Evolutionary conservation across 495 filamentous ascomycete genomes (phyloP), one percentile per base, ranked within the genome.

Genomic region (Penicillium angulare): DNA sequence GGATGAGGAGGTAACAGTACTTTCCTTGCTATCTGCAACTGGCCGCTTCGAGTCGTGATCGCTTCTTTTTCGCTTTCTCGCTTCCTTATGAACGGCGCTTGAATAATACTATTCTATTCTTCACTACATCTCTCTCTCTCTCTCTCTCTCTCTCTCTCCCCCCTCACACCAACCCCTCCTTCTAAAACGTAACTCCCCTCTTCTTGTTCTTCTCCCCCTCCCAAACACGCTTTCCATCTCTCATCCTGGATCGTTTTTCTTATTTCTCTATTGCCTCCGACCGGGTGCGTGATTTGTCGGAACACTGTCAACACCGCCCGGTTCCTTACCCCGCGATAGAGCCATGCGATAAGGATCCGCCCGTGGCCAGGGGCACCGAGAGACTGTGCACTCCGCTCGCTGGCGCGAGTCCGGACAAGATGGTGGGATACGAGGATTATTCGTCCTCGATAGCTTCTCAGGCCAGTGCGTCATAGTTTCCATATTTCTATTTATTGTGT

Each of bases 381-480:
- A 59, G 56, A 65, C 53, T 42, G 47, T 56, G 52, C 48, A 49
- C 52, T 49, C 38, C 47, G 45, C 50, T 34, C 53, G 35, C 43
- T 56, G 44, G 47, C 50, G 55, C 53, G 29, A 55, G 43, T 47
- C 48, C 40, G 36, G 54, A 58, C 67, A 69, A 63, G 55, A 75
- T 75, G 71, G 61, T 68, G 61, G 66, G 68, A 55, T 67, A 68
- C 58, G 55, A 66, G 62, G 57, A 64, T 61, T 53, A 47, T 53
- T 58, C 59, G 16, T 59, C 60, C 54, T 49, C 63, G 59, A 45
- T 53, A 47, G 63, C 65, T 47, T 67, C 64, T 59, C 49, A 60
- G 49, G 67, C 57, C 53, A 72, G 73, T 76, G 69, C 49, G 73
- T 64, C 17, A 15, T 6, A 6, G 35, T 18, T 44, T 43, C 7